phyloP scores from a whole-genome alignment of 2,329 filamentous ascomycete genomes.

The Fusarium heterosporum region DNA sequence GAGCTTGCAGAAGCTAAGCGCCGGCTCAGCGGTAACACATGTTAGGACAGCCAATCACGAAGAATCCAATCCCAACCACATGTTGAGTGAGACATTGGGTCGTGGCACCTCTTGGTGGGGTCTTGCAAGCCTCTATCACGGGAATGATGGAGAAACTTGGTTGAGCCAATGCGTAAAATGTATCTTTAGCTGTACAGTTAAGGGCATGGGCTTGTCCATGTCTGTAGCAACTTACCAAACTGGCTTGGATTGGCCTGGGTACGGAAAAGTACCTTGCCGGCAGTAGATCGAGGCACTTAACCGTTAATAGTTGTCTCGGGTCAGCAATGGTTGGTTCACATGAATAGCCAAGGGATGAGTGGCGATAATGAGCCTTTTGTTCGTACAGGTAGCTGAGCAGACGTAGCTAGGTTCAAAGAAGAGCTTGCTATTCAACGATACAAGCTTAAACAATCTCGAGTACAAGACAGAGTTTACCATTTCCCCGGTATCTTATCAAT shows the following conservation, averaged over 20 bases:
- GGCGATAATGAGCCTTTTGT: slow-evolving; percentile 6
- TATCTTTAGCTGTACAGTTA: slow-evolving; percentile 1
- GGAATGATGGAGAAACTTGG: slow-evolving; percentile 20
- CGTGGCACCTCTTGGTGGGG: slow-evolving; percentile 26
- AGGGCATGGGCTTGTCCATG: background rate
- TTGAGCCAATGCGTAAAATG: slow-evolving; percentile 3
- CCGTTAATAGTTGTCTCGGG: background rate
- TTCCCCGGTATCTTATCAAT: background rate
- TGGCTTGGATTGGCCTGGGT: background rate
- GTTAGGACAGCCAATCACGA: slow-evolving; percentile 27
- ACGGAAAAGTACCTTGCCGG: background rate
- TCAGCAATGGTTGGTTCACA: background rate
- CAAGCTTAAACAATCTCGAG: background rate
- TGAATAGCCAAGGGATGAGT: background rate
- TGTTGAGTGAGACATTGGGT: slow-evolving; percentile 19
- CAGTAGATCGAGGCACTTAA: background rate
- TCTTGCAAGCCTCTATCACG: slow-evolving; percentile 28
- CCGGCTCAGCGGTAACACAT: slow-evolving; percentile 32
- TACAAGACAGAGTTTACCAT: background rate
- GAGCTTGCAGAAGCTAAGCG: slow-evolving; percentile 32
- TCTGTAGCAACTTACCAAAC: background rate
- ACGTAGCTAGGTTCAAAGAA: background rate
- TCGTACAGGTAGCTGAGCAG: background rate
- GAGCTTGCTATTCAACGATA: background rate
- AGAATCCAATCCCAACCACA: slow-evolving; percentile 1